Base-by-base conservation (phyloP, 345 rosid species). In the Balakata baccata region DNA sequence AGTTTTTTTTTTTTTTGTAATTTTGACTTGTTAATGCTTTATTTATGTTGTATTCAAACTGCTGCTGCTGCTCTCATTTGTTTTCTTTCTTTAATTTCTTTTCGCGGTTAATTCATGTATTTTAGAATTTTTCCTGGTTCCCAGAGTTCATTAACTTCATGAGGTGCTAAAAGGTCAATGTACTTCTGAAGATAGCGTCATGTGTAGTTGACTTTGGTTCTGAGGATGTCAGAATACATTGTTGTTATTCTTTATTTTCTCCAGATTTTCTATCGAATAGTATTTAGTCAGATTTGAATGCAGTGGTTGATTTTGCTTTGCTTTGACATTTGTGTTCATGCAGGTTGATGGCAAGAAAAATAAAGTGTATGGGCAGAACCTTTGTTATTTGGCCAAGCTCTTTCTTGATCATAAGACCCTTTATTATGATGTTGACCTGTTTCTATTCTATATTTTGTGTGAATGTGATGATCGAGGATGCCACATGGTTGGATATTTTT, bases 381-480 rank as follows among this genome's bases (percentile, higher is more conserved):
- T 96, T 73, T 96, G 98, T 81, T 93, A 91, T 83, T 81, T 96
- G 84, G 99, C 99, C 1, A 96, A 96, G 83, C 78, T 96, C 77
- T 96, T 96, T 80, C 96, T 96, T 69, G 99, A 96, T 84, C 98
- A 93, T 88, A 96, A 96, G 82, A 96, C 99, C 58, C 99, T 93
- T 69, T 96, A 96, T 79, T 96, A 96, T 77, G 99, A 96, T 52
- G 99, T 96, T 68, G 98, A 95, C 79, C 84, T 95, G 76, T 95
- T 92, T 82, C 88, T 95, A 54, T 95, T 95, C 80, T 95, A 95
- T 50, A 79, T 95, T 69, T 84, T 95, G 79, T 95, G 98, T 22
- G 99, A 95, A 84, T 95, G 98, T 73, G 99, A 95, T 83, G 99
- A 95, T 82, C 94, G 99, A 37, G 99, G 99, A 72, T 95, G 99